Evolutionary conservation across 2,329 filamentous ascomycete genomes (phyloP).

Genomic region (Aspergillus fructus): DNA sequence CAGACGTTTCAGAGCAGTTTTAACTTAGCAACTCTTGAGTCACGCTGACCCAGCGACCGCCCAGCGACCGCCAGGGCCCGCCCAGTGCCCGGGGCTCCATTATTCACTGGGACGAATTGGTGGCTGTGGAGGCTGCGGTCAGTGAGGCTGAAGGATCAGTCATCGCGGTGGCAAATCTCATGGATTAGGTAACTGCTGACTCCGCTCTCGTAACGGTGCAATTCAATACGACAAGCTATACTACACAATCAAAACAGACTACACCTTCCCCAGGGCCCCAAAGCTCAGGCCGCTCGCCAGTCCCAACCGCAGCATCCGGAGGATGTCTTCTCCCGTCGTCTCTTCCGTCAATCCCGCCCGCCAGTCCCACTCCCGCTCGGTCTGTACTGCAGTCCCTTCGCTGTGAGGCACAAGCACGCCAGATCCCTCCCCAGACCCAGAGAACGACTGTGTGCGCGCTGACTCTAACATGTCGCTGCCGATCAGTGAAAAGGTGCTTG

Average conservation of each 20-base stretch:
- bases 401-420: conserved; percentile 46
- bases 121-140: neutral
- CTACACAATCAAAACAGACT: neutral
- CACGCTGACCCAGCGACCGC: too few relatives aligned
- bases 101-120: too few relatives aligned
- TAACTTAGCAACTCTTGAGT: too few relatives aligned
- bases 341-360: conserved; percentile 56
- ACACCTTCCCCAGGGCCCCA: conserved; percentile 32
- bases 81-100: too few relatives aligned
- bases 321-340: conserved; percentile 66
- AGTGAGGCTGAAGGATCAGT: too few relatives aligned
- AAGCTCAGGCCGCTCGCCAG: conserved; percentile 63
- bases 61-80: too few relatives aligned
- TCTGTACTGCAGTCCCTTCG: conserved; percentile 23
- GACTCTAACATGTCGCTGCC: conserved; percentile 69
- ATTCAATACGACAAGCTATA: neutral
- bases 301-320: conserved; percentile 67
- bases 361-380: conserved; percentile 72
- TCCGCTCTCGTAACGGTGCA: neutral
- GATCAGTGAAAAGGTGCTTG: conserved; percentile 66
- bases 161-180: too few relatives aligned
- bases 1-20: too few relatives aligned
- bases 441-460: conserved; percentile 33
- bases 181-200: neutral
- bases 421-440: conserved; percentile 55